These are phyloP conservation scores for Eucalyptus pumila DNA, from an alignment of 345 rosid genomes.

Conservation along the genomic window DNA sequence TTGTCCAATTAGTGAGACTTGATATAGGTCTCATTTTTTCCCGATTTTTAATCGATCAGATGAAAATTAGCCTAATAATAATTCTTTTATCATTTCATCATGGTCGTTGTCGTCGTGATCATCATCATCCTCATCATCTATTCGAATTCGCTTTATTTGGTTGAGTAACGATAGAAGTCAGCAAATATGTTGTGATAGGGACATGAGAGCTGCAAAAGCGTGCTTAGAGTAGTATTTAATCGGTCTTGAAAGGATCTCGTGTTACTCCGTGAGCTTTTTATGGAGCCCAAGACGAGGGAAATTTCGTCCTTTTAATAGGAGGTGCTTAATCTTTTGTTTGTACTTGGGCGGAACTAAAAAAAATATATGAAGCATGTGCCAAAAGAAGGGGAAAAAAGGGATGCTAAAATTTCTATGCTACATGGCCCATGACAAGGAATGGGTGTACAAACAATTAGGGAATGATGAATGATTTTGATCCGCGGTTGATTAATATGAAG, in stretches of 20 bases:
- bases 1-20: background rate
- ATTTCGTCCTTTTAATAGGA: background rate
- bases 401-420: background rate
- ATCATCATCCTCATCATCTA: background rate
- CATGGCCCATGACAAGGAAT: background rate
- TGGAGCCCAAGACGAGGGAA: background rate
- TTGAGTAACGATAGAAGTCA: background rate
- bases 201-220: background rate
- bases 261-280: background rate
- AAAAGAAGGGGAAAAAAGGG: background rate
- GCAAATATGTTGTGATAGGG: background rate
- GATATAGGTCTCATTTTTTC: background rate
- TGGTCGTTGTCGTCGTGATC: background rate
- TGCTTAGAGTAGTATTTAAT: background rate
- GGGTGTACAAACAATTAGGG: background rate
- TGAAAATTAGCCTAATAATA: background rate
- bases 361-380: background rate
- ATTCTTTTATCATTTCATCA: background rate
- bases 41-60: background rate
- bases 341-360: background rate
- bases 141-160: background rate
- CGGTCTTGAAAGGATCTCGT: background rate
- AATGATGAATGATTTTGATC: background rate
- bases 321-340: background rate
- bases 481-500: background rate